phyloP scores from a whole-genome alignment of 2,329 filamentous ascomycete species.

The Talaromyces sp. region DNA sequence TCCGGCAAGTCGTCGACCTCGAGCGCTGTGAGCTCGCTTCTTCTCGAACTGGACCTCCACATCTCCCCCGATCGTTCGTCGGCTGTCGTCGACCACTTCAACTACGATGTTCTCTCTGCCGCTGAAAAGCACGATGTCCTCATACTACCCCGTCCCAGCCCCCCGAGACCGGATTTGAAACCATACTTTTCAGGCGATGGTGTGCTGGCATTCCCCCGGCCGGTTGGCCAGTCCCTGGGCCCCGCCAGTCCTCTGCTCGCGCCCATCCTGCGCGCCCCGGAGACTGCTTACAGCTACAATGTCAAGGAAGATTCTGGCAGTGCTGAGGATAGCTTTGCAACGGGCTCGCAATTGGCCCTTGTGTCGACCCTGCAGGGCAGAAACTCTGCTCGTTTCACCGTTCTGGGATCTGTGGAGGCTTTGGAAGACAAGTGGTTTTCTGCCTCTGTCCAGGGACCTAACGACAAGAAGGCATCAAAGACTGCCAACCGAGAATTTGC shows the following conservation, averaged over 20 bases:
- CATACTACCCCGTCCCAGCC: slow-evolving; percentile 65
- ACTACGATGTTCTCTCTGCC: slow-evolving; percentile 74
- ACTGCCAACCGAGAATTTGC: slow-evolving; percentile 82
- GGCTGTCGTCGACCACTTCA: slow-evolving; percentile 91
- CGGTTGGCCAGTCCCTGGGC: slow-evolving; percentile 77
- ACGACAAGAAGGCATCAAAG: slow-evolving; percentile 52
- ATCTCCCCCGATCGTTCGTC: slow-evolving; percentile 82
- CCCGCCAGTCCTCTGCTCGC: slow-evolving; percentile 68
- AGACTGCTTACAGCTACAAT: slow-evolving; percentile 89
- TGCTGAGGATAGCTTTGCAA: slow-evolving; percentile 78
- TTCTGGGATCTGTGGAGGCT: slow-evolving; percentile 82
- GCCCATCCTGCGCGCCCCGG: slow-evolving; percentile 75
- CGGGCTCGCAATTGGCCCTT: slow-evolving; percentile 76
- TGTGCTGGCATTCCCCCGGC: slow-evolving; percentile 74
- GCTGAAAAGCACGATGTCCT: slow-evolving; percentile 84
- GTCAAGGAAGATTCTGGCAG: slow-evolving; percentile 73
- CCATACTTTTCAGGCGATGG: slow-evolving; percentile 70
- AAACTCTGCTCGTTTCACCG: slow-evolving; percentile 84
- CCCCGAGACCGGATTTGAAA: slow-evolving; percentile 64
- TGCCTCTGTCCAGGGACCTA: slow-evolving; percentile 62
- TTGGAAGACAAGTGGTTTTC: slow-evolving; percentile 87
- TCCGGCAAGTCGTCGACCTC: slow-evolving; percentile 68
- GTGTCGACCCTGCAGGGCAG: slow-evolving; percentile 85
- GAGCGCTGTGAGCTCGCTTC: slow-evolving; percentile 68
- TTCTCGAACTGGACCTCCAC: slow-evolving; percentile 82